phyloP scores from a whole-genome alignment of 306 rosid species.

The Sophora flavescens region DNA sequence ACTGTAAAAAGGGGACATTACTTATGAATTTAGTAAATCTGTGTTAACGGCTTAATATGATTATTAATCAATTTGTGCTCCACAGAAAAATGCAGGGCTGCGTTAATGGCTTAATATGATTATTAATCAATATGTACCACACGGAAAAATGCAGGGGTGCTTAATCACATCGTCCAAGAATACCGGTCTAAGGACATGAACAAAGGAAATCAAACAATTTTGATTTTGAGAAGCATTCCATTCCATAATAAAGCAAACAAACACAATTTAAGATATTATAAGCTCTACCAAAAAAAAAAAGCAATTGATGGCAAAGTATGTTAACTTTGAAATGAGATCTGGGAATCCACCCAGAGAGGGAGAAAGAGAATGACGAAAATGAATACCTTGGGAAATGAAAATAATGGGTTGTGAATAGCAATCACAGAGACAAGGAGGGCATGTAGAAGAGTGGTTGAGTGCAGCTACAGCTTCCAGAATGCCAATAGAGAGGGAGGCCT shows the following conservation, averaged over 20 bases:
- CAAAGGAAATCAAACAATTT: not conserved
- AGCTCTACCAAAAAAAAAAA: constrained; percentile 26
- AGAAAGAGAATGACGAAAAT: constrained; percentile 36
- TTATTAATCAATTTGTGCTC: not conserved
- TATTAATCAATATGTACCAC: no score
- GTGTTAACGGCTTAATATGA: not conserved
- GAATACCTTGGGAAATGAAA: constrained; percentile 67
- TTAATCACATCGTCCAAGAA: not conserved
- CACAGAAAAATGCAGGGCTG: not conserved
- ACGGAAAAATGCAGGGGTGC: not conserved
- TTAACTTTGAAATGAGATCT: constrained; percentile 44
- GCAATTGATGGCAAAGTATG: not conserved
- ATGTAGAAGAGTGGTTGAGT: constrained; percentile 59
- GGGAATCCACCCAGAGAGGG: not conserved
- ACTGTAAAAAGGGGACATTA: not conserved
- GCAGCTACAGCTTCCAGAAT: constrained; percentile 70
- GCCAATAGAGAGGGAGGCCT: constrained; percentile 91
- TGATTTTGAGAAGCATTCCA: not conserved
- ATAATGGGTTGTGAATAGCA: constrained; percentile 82
- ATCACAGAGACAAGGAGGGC: constrained; percentile 80
- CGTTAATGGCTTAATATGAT: no score
- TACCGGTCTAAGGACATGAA: not conserved
- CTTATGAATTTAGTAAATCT: not conserved
- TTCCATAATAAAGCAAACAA: not conserved
- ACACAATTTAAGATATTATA: not conserved